A percentile compares a stretch with the other conserved stretches of the same genome.
These are phyloP conservation scores for Hyaloscypha finlandica DNA, from an alignment of 495 filamentous ascomycete genomes.

Conservation along the genomic window DNA sequence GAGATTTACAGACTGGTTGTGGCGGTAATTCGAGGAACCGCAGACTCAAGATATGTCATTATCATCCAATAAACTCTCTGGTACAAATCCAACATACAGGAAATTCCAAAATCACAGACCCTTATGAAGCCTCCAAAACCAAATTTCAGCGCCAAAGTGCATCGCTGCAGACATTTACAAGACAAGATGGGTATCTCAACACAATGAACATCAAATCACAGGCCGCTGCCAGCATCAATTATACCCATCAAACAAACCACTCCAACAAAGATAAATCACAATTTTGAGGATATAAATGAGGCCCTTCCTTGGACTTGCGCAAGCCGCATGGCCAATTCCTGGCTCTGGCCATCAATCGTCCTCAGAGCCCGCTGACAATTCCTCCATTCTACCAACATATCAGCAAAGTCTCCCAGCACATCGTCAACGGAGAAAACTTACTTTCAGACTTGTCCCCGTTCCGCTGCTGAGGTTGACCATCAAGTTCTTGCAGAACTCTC, in stretches of 20 bases:
- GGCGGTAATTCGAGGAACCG: background rate
- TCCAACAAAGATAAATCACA: background rate
- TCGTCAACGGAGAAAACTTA: background rate
- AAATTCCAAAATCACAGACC: background rate
- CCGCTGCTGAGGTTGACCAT: background rate
- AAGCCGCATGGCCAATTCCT: background rate
- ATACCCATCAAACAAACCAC: background rate
- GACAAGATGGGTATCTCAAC: conserved; percentile 10
- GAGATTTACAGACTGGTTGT: too few species aligned
- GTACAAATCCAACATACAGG: background rate
- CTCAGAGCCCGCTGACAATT: background rate
- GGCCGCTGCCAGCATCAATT: background rate
- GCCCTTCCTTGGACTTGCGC: background rate
- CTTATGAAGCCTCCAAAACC: background rate
- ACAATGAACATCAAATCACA: background rate
- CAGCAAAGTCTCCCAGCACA: background rate
- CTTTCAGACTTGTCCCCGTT: background rate
- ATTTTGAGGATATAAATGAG: background rate
- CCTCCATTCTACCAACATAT: background rate
- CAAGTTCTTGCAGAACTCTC: conserved; percentile 2
- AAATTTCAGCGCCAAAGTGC: background rate
- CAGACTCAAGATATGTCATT: background rate
- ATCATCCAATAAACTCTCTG: background rate
- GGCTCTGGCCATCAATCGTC: background rate
- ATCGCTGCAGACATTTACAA: background rate